Percentiles rank a stretch among this genome's conserved stretches.
Evolutionary conservation across 2,329 filamentous ascomycete species (phyloP).

Genomic region (Calonectria henricotiae): DNA sequence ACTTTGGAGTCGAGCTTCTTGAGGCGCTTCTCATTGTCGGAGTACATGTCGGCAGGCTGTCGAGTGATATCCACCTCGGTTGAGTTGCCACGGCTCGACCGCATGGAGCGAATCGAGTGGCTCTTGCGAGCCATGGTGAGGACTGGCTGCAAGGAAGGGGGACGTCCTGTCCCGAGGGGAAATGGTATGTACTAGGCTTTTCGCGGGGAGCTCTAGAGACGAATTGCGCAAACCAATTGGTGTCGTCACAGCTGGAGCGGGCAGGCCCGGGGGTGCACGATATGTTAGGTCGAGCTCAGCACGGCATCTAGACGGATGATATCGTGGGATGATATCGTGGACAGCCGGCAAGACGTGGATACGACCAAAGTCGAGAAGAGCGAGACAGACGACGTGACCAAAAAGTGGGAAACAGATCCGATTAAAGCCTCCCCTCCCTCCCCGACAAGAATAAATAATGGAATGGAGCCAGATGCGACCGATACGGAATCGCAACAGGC

Average conservation of each 20-base stretch:
- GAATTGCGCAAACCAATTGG: constrained; percentile 3
- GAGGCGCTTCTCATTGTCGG: constrained; percentile 50
- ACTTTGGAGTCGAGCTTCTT: constrained; percentile 65
- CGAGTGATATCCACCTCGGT: constrained; percentile 48
- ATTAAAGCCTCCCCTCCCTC: constrained; percentile 12
- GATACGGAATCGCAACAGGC: constrained; percentile 34
- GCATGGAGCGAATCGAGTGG: constrained; percentile 50
- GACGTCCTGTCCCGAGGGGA: neutral
- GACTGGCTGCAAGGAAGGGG: neutral
- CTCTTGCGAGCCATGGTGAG: constrained; percentile 52
- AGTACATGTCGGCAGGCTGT: constrained; percentile 37
- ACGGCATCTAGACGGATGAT: constrained; percentile 14
- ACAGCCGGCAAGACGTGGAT: constrained; percentile 4
- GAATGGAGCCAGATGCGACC: constrained; percentile 35
- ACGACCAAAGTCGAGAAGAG: constrained; percentile 4
- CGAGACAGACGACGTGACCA: constrained; percentile 1
- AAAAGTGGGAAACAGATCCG: constrained; percentile 5
- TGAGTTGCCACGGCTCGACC: constrained; percentile 59
- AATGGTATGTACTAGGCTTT: neutral
- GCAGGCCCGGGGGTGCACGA: constrained; percentile 27
- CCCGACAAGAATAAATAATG: constrained; percentile 32
- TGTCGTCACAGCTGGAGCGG: constrained; percentile 18
- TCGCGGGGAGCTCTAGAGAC: neutral
- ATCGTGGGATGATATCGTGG: neutral
- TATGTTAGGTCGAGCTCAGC: constrained; percentile 24